Evolutionary conservation across 257 asterid genomes (phyloP), one percentile per base, ranked within the genome.

Genomic region (Forsythia suspensa): DNA sequence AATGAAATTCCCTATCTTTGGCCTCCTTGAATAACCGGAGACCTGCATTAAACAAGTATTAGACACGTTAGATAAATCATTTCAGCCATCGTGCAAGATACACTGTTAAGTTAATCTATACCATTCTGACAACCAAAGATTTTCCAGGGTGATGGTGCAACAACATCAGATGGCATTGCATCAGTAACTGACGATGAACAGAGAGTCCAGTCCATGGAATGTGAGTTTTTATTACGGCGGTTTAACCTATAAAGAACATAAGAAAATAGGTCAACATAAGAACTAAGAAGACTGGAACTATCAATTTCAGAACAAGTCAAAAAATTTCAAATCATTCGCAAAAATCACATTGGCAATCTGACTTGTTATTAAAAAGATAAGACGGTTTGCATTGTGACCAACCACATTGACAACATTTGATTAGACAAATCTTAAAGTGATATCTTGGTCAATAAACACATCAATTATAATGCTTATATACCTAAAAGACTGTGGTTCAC

Each of bases 131-230:
- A 92, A 80, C 99, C 98, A 88, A 95, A 95, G 24, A 94, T 91
- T 82, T 87, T 95, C 99, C 99, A 95, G 65, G 99, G 92, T 20
- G 98, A 93, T 41, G 98, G 97, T 34, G 99, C 99, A 81, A 94
- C 80, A 55, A 92, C 98, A 87, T 94, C 97, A 78, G 97, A 85
- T 82, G 95, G 81, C 87, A 83, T 84, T 76, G 90, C 88, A 86
- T 94, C 97, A 79, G 81, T 81, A 55, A 86, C 88, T 70, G 92
- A 87, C 82, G 97, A 92, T 71, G 96, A 88, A 86, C 85, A 88
- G 76, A 81, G 77, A 78, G 98, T 92, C 98, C 98, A 94, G 86
- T 89, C 92, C 74, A 86, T 82, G 55, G 97, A 86, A 84, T 80
- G 82, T 61, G 91, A 65, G 79, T 82, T 88, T 85, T 86, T 93